These are phyloP conservation scores for Mycena capillaripes DNA, from an alignment of 768 basidiomycete genomes.

Conservation along the genomic window DNA sequence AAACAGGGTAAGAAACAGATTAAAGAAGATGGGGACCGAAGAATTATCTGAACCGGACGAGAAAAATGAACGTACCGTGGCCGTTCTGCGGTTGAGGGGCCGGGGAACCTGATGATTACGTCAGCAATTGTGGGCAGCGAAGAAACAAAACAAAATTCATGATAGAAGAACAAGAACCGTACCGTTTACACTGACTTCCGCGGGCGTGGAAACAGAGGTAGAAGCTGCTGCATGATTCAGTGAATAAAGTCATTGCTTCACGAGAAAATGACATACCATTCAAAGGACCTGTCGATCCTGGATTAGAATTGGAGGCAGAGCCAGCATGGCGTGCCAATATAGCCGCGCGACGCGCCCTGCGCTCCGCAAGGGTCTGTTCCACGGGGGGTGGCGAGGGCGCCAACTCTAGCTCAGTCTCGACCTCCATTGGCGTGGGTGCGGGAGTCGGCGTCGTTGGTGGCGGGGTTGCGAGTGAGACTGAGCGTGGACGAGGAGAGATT, in stretches of 20 bases:
- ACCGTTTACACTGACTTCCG: too few relatives aligned
- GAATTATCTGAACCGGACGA: background rate
- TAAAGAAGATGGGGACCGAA: background rate
- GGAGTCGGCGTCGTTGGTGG: constrained; percentile 40
- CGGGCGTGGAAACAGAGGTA: too few relatives aligned
- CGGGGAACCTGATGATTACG: too few relatives aligned
- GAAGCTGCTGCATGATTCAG: background rate
- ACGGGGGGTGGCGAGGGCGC: constrained; percentile 67
- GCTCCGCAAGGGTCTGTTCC: constrained; percentile 76
- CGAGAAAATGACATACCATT: constrained; percentile 41
- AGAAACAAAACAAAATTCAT: too few relatives aligned
- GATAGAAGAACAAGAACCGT: too few relatives aligned
- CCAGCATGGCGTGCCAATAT: constrained; percentile 74
- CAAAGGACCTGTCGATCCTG: constrained; percentile 81
- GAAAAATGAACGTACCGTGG: constrained; percentile 23
- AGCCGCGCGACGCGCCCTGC: constrained; percentile 80
- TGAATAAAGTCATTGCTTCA: background rate
- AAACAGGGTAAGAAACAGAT: background rate
- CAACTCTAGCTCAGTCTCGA: constrained; percentile 62
- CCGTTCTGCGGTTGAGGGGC: constrained; percentile 17
- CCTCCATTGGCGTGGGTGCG: constrained; percentile 51
- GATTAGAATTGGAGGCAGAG: constrained; percentile 66
- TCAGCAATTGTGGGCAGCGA: too few relatives aligned
- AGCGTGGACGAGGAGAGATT: constrained; percentile 70
- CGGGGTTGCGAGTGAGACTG: constrained; percentile 44